Evolutionary conservation across 2,329 filamentous ascomycete genomes (phyloP).

Genomic region (Hypoxylon rubiginosum): DNA sequence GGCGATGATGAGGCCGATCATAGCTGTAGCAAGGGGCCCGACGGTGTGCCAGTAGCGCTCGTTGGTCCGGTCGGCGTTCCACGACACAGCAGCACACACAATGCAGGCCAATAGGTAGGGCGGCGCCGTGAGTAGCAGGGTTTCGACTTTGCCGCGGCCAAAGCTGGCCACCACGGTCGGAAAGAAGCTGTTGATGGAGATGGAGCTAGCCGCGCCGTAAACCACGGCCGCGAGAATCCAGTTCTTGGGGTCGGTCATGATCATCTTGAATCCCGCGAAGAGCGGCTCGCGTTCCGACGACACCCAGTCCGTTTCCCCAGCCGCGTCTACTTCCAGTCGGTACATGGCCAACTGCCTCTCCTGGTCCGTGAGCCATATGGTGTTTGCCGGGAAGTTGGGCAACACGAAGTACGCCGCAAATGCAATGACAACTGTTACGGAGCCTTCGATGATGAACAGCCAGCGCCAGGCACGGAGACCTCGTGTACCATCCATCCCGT

Average conservation of each 20-base stretch:
- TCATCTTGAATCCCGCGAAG: constrained; percentile 34
- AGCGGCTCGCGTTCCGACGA: constrained; percentile 23
- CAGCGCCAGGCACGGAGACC: constrained; percentile 69
- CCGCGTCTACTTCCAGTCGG: constrained; percentile 41
- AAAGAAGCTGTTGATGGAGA: constrained; percentile 42
- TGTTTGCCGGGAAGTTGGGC: constrained; percentile 45
- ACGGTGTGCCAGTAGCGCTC: constrained; percentile 57
- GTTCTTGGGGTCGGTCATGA: constrained; percentile 36
- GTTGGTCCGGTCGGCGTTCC: constrained; percentile 55
- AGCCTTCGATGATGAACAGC: constrained; percentile 41
- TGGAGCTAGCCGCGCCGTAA: constrained; percentile 12
- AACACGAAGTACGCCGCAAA: constrained; percentile 44
- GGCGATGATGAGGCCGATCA: constrained; percentile 47
- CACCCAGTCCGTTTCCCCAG: constrained; percentile 45
- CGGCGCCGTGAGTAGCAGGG: constrained; percentile 51
- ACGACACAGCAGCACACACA: constrained; percentile 52
- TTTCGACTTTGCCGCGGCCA: constrained; percentile 40
- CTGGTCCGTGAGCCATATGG: constrained; percentile 40
- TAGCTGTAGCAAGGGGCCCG: constrained; percentile 39
- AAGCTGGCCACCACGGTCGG: constrained; percentile 50
- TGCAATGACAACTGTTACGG: constrained; percentile 46
- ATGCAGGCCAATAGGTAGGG: constrained; percentile 49
- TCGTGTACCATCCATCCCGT: constrained; percentile 66
- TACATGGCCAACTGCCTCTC: constrained; percentile 44
- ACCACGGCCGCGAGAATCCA: constrained; percentile 21